Evolutionary conservation across 1,284 basidiomycete species (phyloP), one percentile per base, ranked within the genome.

Genomic region (Moesziomyces aphidis): DNA sequence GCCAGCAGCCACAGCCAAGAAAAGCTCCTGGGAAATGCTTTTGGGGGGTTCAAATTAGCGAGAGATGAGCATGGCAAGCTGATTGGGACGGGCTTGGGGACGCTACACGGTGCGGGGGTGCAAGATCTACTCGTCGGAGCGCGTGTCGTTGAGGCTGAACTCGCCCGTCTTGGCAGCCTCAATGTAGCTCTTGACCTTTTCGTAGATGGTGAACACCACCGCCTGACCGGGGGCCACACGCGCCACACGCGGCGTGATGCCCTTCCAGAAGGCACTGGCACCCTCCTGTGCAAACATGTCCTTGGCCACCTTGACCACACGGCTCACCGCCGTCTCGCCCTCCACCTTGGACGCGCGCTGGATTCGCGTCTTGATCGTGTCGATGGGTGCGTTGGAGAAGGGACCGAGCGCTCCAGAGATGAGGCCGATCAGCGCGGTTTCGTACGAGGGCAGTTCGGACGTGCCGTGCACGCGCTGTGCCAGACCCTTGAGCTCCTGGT

Each of bases 361-460:
- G 61, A 82, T 84, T 77, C 82, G 86, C 77, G 95, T 97, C 86
- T 98, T 97, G 85, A 97, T 97, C 3, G 95, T 97, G 86, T 98
- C 95, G 71, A 97, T 95, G 0, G 95, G 95, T 6, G 95, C 95
- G 79, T 97, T 97, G 28, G 94, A 95, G 86, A 97, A 85, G 15
- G 95, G 95, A 36, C 95, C 95, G 90, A 97, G 95, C 5, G 96
- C 97, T 65, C 97, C 97, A 51, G 94, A 97, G 78, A 99, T 91
- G 61, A 99, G 88, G 61, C 96, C 96, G 66, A 99, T 94, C 42
- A 92, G 70, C 89, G 96, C 94, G 76, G 96, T 95, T 69, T 85
- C 72, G 86, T 93, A 97, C 46, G 93, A 93, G 1, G 96, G 97
- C 57, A 99, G 88, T 47, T 83, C 83, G 1, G 61, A 50, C 7